phyloP scores from a whole-genome alignment of 495 filamentous ascomycete genomes.

The Trichoderma gamsii region DNA sequence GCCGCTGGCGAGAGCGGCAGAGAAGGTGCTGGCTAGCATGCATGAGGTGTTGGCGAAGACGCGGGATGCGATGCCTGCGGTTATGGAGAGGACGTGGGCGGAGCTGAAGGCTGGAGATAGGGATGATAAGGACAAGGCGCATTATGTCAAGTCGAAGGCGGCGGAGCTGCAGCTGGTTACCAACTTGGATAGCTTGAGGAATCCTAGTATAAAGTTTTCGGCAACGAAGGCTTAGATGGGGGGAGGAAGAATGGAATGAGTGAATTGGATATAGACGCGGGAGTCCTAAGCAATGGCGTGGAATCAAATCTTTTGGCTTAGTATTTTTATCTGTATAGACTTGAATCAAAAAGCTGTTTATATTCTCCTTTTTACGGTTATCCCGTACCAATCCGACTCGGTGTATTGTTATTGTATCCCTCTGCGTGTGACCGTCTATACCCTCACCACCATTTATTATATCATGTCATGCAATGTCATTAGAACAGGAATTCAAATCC shows the following conservation, averaged over 20 bases:
- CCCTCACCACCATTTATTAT: not conserved
- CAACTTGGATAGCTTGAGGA: conserved; percentile 57
- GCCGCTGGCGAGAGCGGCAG: conserved; percentile 72
- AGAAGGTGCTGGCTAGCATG: conserved; percentile 92
- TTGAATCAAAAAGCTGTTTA: not conserved
- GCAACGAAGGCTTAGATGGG: conserved; percentile 42
- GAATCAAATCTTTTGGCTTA: not conserved
- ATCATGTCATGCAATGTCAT: not conserved
- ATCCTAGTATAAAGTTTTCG: conserved; percentile 54
- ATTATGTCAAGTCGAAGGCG: conserved; percentile 65
- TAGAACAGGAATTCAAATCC: not conserved
- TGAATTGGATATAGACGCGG: not conserved
- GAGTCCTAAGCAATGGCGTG: not conserved
- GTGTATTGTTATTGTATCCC: not conserved
- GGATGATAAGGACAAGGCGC: conserved; percentile 50
- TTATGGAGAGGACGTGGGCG: conserved; percentile 27
- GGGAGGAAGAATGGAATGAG: not conserved
- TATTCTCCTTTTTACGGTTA: not conserved
- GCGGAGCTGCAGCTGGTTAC: conserved; percentile 75
- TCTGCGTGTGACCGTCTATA: not conserved
- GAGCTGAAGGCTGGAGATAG: conserved; percentile 35
- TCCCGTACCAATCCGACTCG: not conserved
- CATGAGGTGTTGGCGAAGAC: conserved; percentile 77
- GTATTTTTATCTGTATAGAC: not conserved
- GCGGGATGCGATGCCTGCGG: conserved; percentile 49